Percentiles rank a stretch among this genome's conserved stretches.
Conservation (phyloP, 2,329 filamentous ascomycete genomes). For the Akanthomyces dipterigenus region DNA sequence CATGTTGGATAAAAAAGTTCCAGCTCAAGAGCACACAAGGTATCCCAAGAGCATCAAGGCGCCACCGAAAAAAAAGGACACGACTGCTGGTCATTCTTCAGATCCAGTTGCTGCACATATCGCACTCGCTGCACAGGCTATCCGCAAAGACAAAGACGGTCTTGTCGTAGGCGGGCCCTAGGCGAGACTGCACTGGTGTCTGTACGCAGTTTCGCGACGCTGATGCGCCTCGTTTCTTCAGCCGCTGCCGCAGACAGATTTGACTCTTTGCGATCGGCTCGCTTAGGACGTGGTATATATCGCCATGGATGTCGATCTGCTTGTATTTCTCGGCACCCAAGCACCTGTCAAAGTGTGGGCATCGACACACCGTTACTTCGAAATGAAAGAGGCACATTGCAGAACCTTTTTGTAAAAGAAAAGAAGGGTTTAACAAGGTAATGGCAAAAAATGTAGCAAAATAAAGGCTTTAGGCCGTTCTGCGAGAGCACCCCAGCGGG, state of each 20-base stretch:
- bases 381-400: neutral
- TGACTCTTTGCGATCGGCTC: neutral
- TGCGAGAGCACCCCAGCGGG: neutral
- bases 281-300: neutral
- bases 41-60: neutral
- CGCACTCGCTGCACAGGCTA: neutral
- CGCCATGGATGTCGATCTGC: neutral
- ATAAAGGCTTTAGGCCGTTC: neutral
- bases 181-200: neutral
- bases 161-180: neutral
- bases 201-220: neutral
- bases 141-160: neutral
- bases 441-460: neutral
- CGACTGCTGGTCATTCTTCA: neutral
- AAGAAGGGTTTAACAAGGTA: neutral
- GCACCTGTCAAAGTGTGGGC: neutral
- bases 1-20: neutral
- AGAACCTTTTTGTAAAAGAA: neutral
- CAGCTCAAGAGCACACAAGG: neutral
- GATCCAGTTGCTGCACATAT: neutral
- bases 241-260: neutral
- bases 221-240: neutral
- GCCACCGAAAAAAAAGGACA: neutral
- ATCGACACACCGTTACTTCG: neutral
- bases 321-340: neutral